Evolutionary conservation across 2,329 filamentous ascomycete genomes (phyloP).

Genomic region (Coniochaeta ligniaria): DNA sequence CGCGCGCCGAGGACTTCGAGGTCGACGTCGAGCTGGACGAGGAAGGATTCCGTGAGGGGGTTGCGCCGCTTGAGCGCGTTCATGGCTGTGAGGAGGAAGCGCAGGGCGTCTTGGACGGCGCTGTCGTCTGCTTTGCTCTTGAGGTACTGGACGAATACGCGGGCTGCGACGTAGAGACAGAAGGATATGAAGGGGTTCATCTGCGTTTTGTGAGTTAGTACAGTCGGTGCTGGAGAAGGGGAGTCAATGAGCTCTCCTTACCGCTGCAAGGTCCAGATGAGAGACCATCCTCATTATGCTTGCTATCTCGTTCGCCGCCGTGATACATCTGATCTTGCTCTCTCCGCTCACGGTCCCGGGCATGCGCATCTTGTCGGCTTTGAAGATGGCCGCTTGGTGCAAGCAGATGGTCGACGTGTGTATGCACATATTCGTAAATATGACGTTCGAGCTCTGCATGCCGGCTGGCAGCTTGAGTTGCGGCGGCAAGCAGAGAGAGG

Average conservation of each 20-base stretch:
- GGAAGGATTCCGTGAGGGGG: slow-evolving; percentile 86
- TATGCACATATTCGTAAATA: slow-evolving; percentile 95
- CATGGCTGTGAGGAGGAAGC: slow-evolving; percentile 87
- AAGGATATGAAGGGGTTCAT: slow-evolving; percentile 96
- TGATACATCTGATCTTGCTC: slow-evolving; percentile 88
- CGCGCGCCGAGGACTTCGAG: slow-evolving; percentile 64
- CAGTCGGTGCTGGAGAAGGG: background rate
- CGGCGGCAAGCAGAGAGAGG: slow-evolving; percentile 72
- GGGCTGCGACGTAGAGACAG: slow-evolving; percentile 89
- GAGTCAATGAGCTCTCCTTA: slow-evolving; percentile 29
- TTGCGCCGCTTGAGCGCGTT: slow-evolving; percentile 82
- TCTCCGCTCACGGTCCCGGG: slow-evolving; percentile 73
- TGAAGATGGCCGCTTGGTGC: slow-evolving; percentile 98
- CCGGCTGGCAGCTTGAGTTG: slow-evolving; percentile 73
- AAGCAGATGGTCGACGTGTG: slow-evolving; percentile 94
- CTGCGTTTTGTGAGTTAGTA: slow-evolving; percentile 33
- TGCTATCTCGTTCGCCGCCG: slow-evolving; percentile 87
- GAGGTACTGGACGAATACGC: slow-evolving; percentile 94
- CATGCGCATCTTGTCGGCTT: slow-evolving; percentile 82
- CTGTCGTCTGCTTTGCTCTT: slow-evolving; percentile 85
- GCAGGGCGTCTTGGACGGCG: slow-evolving; percentile 71
- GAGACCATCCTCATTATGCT: slow-evolving; percentile 94
- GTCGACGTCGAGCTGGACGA: slow-evolving; percentile 89
- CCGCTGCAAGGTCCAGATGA: slow-evolving; percentile 75
- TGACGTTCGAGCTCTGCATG: slow-evolving; percentile 70